Conservation (phyloP, 2,329 filamentous ascomycete species). For the Microascus cirrosus region DNA sequence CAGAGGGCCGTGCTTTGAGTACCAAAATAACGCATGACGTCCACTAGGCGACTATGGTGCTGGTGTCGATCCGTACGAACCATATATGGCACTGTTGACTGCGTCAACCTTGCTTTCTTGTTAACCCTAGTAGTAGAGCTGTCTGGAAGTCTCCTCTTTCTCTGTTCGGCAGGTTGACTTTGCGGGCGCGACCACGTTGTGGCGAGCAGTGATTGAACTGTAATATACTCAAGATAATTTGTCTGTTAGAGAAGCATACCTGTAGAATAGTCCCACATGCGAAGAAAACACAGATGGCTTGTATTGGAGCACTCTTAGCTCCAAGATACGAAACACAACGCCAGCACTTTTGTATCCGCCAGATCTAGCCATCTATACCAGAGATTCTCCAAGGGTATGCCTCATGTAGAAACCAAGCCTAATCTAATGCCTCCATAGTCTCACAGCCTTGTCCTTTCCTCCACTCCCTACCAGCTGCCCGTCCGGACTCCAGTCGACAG, state of each 20-base stretch:
- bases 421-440: slow-evolving; percentile 51
- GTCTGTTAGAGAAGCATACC: too few species aligned
- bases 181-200: too few species aligned
- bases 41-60: background rate
- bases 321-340: background rate
- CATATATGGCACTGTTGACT: background rate
- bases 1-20: background rate
- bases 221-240: too few species aligned
- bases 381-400: background rate
- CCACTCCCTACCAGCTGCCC: slow-evolving; percentile 82
- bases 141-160: too few species aligned
- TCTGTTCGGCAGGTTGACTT: too few species aligned
- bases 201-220: too few species aligned
- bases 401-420: background rate
- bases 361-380: background rate
- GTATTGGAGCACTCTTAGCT: background rate
- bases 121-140: too few species aligned
- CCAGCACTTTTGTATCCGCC: background rate
- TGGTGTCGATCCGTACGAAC: background rate
- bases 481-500: slow-evolving; percentile 89
- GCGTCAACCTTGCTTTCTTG: too few species aligned
- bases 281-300: too few species aligned
- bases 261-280: too few species aligned
- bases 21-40: background rate
- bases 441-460: slow-evolving; percentile 77